Percentiles rank a stretch among this genome's conserved stretches.
phyloP scores from a whole-genome alignment of 2,329 filamentous ascomycete species.

The Calonectria pseudoreteaudii region DNA sequence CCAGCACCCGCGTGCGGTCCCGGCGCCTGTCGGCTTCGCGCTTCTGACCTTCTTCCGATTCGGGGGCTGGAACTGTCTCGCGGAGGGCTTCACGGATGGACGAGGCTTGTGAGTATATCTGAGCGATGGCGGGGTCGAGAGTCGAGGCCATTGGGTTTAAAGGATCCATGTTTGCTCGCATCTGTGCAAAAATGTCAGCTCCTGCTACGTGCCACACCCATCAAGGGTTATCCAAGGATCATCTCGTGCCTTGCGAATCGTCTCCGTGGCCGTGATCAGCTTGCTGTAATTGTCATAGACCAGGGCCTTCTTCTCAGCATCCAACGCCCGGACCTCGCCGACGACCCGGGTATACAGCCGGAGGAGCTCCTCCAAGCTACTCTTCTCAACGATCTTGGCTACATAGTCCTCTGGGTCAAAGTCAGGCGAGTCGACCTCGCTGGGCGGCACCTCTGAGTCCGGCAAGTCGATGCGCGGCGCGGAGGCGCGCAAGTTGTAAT shows the following conservation, averaged over 20 bases:
- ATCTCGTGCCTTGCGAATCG: slow-evolving; percentile 78
- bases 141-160: slow-evolving; percentile 80
- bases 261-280: slow-evolving; percentile 95
- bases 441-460: slow-evolving; percentile 69
- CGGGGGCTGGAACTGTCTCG: slow-evolving; percentile 59
- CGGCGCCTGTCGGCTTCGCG: slow-evolving; percentile 48
- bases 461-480: slow-evolving; percentile 57
- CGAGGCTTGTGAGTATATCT: slow-evolving; percentile 75
- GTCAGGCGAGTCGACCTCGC: slow-evolving; percentile 78
- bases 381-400: slow-evolving; percentile 68
- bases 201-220: too few relatives aligned
- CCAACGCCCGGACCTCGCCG: slow-evolving; percentile 86
- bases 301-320: slow-evolving; percentile 95
- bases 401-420: slow-evolving; percentile 83
- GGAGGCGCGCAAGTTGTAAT: slow-evolving; percentile 79
- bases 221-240: neutral
- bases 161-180: slow-evolving; percentile 85
- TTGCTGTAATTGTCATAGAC: slow-evolving; percentile 99
- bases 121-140: slow-evolving; percentile 77
- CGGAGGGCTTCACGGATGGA: slow-evolving; percentile 66
- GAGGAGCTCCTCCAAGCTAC: slow-evolving; percentile 76
- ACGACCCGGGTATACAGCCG: slow-evolving; percentile 77
- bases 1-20: slow-evolving; percentile 65
- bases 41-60: slow-evolving; percentile 52
- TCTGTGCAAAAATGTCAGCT: slow-evolving; percentile 54